These are phyloP conservation scores for Hericium alpestre DNA, from an alignment of 768 basidiomycete genomes.

Conservation along the genomic window DNA sequence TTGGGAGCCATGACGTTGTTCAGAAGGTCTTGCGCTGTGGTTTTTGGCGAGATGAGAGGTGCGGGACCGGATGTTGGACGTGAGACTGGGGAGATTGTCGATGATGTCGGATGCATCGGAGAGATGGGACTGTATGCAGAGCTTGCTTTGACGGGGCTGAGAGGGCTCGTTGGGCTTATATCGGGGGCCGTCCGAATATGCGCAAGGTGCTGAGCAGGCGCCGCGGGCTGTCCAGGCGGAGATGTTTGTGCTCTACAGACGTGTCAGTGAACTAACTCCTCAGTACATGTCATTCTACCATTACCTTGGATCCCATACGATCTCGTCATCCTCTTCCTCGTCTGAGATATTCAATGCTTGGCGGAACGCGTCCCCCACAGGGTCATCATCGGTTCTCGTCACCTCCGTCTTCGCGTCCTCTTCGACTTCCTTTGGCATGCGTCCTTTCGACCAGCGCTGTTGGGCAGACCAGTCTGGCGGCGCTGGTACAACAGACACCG, in stretches of 20 bases:
- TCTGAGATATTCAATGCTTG: constrained; percentile 31
- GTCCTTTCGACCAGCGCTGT: neutral
- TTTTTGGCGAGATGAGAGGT: constrained; percentile 15
- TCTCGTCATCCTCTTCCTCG: constrained; percentile 55
- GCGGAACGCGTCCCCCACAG: constrained; percentile 58
- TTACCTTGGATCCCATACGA: constrained; percentile 67
- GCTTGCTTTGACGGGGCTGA: constrained; percentile 3
- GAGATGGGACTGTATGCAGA: constrained; percentile 16
- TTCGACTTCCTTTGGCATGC: constrained; percentile 19
- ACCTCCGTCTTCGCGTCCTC: constrained; percentile 60
- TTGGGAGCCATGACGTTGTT: constrained; percentile 38
- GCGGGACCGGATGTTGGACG: neutral
- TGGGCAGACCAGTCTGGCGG: constrained; percentile 4
- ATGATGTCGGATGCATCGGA: constrained; percentile 17
- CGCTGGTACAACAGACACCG: neutral
- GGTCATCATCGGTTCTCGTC: constrained; percentile 74
- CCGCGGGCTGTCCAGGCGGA: neutral
- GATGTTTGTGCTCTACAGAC: neutral
- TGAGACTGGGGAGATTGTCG: constrained; percentile 1
- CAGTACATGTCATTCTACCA: constrained; percentile 5
- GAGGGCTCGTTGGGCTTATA: constrained; percentile 6
- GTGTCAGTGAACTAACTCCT: neutral
- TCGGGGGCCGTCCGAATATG: neutral
- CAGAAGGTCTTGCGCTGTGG: constrained; percentile 60
- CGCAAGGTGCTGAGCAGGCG: neutral